Percentiles rank a stretch among this genome's conserved stretches.
These are phyloP conservation scores for Erythrophleum fordii DNA, from an alignment of 306 rosid species.

Conservation along the genomic window DNA sequence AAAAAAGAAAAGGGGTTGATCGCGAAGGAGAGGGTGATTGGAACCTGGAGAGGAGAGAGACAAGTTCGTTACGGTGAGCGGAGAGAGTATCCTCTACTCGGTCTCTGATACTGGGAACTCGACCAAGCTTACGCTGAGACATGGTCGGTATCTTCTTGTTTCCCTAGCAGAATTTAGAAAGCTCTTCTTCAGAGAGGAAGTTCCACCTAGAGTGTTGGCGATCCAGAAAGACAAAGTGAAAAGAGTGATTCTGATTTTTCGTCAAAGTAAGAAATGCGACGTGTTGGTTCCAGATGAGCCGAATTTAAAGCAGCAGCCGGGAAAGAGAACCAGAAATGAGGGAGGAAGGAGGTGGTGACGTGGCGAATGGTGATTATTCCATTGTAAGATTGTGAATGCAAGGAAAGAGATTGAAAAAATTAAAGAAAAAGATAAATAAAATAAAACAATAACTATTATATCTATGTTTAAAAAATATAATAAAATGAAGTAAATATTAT, in stretches of 20 bases:
- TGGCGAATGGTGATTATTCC: neutral
- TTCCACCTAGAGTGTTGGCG: neutral
- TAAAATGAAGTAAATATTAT: too few relatives aligned
- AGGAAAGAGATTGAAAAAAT: too few relatives aligned
- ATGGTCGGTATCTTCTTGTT: conserved; percentile 36
- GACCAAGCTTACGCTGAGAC: conserved; percentile 60
- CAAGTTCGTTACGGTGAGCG: conserved; percentile 88
- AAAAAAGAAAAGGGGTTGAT: neutral
- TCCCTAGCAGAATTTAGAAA: neutral
- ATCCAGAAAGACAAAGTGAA: neutral
- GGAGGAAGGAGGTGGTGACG: neutral
- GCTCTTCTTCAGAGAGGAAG: neutral
- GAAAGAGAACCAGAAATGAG: neutral
- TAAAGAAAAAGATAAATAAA: too few relatives aligned
- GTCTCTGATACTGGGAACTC: conserved; percentile 78
- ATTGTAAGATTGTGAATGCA: too few relatives aligned
- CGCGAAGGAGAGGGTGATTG: neutral
- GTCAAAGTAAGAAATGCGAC: neutral
- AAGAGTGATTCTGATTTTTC: neutral
- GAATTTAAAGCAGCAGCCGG: neutral
- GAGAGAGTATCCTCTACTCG: conserved; percentile 86
- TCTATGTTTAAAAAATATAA: too few relatives aligned
- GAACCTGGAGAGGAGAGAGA: conserved; percentile 91
- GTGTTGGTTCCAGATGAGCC: neutral
- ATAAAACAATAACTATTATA: too few relatives aligned